phyloP scores from a whole-genome alignment of 495 filamentous ascomycete genomes.

The Tirmania nivea region DNA sequence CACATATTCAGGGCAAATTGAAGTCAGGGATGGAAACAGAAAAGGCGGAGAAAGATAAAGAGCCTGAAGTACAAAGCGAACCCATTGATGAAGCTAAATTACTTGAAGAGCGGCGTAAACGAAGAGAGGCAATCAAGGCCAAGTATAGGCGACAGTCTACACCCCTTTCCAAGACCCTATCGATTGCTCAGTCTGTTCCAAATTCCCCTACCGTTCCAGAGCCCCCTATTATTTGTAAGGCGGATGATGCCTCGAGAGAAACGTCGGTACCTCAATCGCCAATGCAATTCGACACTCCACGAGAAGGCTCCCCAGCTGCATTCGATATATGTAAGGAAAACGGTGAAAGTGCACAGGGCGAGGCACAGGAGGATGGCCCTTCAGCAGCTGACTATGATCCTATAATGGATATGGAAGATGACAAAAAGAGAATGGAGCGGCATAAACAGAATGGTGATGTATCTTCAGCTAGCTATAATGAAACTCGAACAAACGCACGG shows the following conservation, averaged over 20 bases:
- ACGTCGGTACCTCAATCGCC: slow-evolving; percentile 20
- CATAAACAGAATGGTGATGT: slow-evolving; percentile 32
- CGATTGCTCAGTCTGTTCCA: slow-evolving; percentile 36
- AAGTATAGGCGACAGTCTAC: slow-evolving; percentile 54
- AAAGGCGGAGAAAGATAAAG: background rate
- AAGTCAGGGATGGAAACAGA: slow-evolving; percentile 11
- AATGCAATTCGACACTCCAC: slow-evolving; percentile 15
- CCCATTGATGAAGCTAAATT: slow-evolving; percentile 54
- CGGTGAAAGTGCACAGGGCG: slow-evolving; percentile 42
- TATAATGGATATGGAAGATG: slow-evolving; percentile 77
- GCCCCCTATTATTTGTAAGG: slow-evolving; percentile 14
- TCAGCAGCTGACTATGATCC: slow-evolving; percentile 95
- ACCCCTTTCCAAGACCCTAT: slow-evolving; percentile 54
- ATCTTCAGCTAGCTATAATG: slow-evolving; percentile 38
- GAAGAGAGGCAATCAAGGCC: slow-evolving; percentile 72
- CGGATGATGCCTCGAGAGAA: slow-evolving; percentile 8
- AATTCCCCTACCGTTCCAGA: slow-evolving; percentile 25
- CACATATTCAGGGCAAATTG: slow-evolving; percentile 19
- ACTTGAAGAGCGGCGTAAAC: slow-evolving; percentile 67
- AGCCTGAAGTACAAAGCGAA: slow-evolving; percentile 22
- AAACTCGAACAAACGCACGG: slow-evolving; percentile 34
- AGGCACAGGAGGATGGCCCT: slow-evolving; percentile 44
- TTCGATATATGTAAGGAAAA: slow-evolving; percentile 31
- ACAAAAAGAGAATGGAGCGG: slow-evolving; percentile 47
- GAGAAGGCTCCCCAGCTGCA: slow-evolving; percentile 30